A percentile compares a stretch with the other conserved stretches of the same genome.
Evolutionary conservation across 1,139 yeast genomes (phyloP).

Genomic region (Geotrichum phurueaensis): DNA sequence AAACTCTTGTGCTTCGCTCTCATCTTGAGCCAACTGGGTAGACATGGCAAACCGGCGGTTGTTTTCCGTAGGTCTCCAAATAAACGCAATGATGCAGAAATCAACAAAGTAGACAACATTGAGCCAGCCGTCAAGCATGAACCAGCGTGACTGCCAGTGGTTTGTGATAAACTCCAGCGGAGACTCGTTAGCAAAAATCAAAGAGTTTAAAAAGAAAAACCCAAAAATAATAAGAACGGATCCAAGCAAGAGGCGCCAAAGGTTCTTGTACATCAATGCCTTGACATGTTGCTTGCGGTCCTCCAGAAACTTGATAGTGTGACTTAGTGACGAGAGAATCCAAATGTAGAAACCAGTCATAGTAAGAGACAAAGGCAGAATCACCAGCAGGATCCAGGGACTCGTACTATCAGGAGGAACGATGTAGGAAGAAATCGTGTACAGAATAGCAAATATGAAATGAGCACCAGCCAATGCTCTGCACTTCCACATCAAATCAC

Average conservation of each 20-base stretch:
- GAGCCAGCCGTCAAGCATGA: constrained; percentile 91
- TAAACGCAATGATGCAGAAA: constrained; percentile 76
- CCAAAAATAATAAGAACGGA: constrained; percentile 54
- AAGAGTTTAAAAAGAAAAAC: constrained; percentile 66
- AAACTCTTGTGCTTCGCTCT: constrained; percentile 55
- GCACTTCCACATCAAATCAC: constrained; percentile 72
- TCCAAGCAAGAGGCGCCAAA: constrained; percentile 67
- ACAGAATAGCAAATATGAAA: constrained; percentile 61
- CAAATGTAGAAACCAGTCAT: constrained; percentile 69
- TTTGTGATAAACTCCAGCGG: constrained; percentile 72
- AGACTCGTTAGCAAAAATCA: constrained; percentile 68
- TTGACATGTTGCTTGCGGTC: constrained; percentile 91
- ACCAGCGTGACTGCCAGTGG: constrained; percentile 90
- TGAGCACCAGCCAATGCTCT: constrained; percentile 70
- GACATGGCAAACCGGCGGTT: constrained; percentile 93
- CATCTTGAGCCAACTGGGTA: constrained; percentile 82
- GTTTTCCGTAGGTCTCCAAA: constrained; percentile 97
- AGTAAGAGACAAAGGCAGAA: constrained; percentile 66
- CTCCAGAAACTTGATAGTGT: constrained; percentile 65
- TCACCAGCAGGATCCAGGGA: constrained; percentile 41
- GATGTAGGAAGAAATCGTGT: constrained; percentile 63
- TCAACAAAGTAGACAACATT: constrained; percentile 79
- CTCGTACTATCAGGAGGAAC: constrained; percentile 44
- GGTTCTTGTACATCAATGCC: constrained; percentile 72
- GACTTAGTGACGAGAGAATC: constrained; percentile 65